Conservation (phyloP, 1,139 yeast genomes). For the Spathaspora sp. region DNA sequence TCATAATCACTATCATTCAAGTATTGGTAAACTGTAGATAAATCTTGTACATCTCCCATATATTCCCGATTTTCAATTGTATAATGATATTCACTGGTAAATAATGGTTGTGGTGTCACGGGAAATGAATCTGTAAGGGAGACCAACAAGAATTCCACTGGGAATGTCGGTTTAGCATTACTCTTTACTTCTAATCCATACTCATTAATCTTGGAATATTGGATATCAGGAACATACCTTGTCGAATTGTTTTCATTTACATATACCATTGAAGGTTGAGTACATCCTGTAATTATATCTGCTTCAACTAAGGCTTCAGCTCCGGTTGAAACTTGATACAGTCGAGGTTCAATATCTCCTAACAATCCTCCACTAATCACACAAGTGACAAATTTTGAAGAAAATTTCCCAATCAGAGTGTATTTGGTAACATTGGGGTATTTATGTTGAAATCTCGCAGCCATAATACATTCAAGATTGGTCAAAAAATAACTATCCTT, state of each 20-base stretch:
- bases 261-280: slow-evolving; percentile 86
- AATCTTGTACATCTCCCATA: slow-evolving; percentile 68
- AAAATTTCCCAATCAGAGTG: slow-evolving; percentile 65
- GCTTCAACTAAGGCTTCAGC: slow-evolving; percentile 91
- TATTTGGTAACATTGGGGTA: slow-evolving; percentile 69
- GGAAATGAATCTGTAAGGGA: slow-evolving; percentile 95
- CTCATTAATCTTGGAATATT: slow-evolving; percentile 81
- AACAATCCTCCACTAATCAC: slow-evolving; percentile 82
- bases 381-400: slow-evolving; percentile 92
- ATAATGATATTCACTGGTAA: slow-evolving; percentile 44
- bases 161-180: slow-evolving; percentile 94
- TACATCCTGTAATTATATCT: slow-evolving; percentile 80
- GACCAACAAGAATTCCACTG: slow-evolving; percentile 87
- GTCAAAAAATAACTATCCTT: slow-evolving; percentile 86
- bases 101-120: slow-evolving; percentile 52
- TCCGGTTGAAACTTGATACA: slow-evolving; percentile 84
- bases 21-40: slow-evolving; percentile 40
- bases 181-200: slow-evolving; percentile 84
- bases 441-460: slow-evolving; percentile 71
- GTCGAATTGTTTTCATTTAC: slow-evolving; percentile 68
- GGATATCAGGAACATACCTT: slow-evolving; percentile 92
- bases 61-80: slow-evolving; percentile 79
- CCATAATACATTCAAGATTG: slow-evolving; percentile 82
- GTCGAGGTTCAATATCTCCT: slow-evolving; percentile 87
- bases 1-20: slow-evolving; percentile 40